A percentile compares a stretch with the other conserved stretches of the same genome.
Evolutionary conservation across 2,329 filamentous ascomycete genomes (phyloP).

Genomic region (Geosmithia putterillii): DNA sequence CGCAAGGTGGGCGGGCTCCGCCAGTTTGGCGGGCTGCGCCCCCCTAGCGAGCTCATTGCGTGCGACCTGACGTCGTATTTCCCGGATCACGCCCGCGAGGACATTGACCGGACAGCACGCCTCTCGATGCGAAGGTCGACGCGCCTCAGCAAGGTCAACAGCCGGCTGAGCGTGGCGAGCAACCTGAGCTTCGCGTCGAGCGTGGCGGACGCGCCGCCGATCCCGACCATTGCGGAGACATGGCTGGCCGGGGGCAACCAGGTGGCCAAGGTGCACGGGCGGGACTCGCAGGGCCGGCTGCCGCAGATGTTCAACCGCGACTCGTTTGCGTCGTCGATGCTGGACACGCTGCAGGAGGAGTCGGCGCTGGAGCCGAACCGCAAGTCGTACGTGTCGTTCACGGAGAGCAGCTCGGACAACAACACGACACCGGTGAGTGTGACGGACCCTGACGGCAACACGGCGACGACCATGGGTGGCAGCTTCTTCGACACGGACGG

Average conservation of each 20-base stretch:
- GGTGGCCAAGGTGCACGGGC: conserved; percentile 23
- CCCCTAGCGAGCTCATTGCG: conserved; percentile 93
- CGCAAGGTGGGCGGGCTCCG: conserved; percentile 46
- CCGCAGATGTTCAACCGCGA: conserved; percentile 52
- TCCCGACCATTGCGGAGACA: conserved; percentile 88
- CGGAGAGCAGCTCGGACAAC: conserved; percentile 62
- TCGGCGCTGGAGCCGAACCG: conserved; percentile 76
- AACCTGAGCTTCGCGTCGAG: conserved; percentile 89
- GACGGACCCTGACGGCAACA: conserved; percentile 65
- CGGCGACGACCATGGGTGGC: conserved; percentile 36
- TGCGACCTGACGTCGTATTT: conserved; percentile 96
- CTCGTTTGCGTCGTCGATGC: conserved; percentile 76
- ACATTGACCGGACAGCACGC: conserved; percentile 90
- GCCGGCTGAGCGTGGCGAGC: conserved; percentile 85
- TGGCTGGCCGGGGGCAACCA: conserved; percentile 53
- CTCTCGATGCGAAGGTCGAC: conserved; percentile 85
- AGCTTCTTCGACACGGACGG: conserved; percentile 80
- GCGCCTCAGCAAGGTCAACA: conserved; percentile 83
- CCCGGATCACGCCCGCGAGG: conserved; percentile 84
- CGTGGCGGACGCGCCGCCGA: conserved; percentile 82
- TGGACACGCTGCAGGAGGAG: conserved; percentile 86
- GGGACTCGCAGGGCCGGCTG: conserved; percentile 35
- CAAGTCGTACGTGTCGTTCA: conserved; percentile 90
- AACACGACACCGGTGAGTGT: conserved; percentile 51
- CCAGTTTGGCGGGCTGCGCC: conserved; percentile 82